Conservation (phyloP, 192 early-diverging fungal species). For the Mortierella hygrophila region DNA sequence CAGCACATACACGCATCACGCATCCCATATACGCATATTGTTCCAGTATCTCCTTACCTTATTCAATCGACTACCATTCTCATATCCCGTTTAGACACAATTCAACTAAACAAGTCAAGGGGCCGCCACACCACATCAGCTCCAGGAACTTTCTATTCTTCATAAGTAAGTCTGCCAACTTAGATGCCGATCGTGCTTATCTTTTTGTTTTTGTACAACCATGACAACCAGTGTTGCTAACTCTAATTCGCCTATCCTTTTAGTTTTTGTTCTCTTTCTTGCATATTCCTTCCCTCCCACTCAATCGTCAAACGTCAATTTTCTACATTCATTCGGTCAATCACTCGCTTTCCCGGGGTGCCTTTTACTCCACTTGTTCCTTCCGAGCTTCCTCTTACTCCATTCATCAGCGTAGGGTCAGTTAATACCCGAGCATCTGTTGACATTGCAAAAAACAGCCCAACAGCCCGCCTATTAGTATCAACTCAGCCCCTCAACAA, state of each 20-base stretch:
- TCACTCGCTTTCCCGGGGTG: neutral
- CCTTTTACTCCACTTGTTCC: neutral
- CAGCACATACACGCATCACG: no score
- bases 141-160: no score
- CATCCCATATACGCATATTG: neutral
- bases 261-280: neutral
- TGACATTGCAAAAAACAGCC: neutral
- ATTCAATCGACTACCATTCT: neutral
- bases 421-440: neutral
- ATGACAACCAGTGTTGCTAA: neutral
- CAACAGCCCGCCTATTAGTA: neutral
- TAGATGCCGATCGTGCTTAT: neutral
- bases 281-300: neutral
- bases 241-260: constrained; percentile 1
- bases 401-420: neutral
- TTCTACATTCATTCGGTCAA: neutral
- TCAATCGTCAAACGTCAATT: neutral
- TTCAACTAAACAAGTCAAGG: no score
- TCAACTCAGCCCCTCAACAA: no score
- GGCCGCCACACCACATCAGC: no score
- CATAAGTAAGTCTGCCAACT: neutral
- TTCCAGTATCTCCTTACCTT: neutral
- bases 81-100: neutral
- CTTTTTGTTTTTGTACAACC: neutral
- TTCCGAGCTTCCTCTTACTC: neutral